These are phyloP conservation scores for Tolypocladium inflatum DNA, from an alignment of 2,329 filamentous ascomycete species.

Conservation along the genomic window DNA sequence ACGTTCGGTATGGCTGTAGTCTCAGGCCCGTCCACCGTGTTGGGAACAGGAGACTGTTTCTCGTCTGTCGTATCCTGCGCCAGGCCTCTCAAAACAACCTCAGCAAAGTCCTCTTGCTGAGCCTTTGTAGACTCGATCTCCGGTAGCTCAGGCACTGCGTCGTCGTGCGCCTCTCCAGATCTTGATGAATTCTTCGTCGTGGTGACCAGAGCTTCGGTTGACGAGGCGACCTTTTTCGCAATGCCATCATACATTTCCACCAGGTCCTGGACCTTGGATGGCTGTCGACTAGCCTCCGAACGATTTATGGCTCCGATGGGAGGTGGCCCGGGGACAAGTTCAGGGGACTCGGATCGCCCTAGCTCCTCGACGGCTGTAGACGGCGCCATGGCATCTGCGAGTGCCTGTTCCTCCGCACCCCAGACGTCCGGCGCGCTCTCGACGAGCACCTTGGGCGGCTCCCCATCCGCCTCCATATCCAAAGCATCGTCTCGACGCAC, in stretches of 20 bases:
- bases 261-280: constrained; percentile 39
- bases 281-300: constrained; percentile 12
- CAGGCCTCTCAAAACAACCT: background rate
- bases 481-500: background rate
- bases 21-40: background rate
- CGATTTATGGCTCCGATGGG: constrained; percentile 7
- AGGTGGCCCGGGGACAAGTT: constrained; percentile 7
- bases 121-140: background rate
- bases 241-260: constrained; percentile 42
- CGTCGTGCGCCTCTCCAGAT: background rate
- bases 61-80: background rate
- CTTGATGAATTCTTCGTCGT: background rate
- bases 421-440: background rate
- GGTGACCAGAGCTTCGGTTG: background rate
- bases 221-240: constrained; percentile 11
- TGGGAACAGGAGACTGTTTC: background rate
- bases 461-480: background rate
- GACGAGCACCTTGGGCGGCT: background rate
- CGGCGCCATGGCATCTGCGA: background rate
- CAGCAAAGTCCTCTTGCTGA: background rate
- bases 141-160: background rate
- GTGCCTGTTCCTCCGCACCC: background rate
- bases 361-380: background rate
- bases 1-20: background rate
- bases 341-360: constrained; percentile 9